Base-by-base conservation (phyloP, 768 basidiomycete genomes). In the Podaxis sp. region DNA sequence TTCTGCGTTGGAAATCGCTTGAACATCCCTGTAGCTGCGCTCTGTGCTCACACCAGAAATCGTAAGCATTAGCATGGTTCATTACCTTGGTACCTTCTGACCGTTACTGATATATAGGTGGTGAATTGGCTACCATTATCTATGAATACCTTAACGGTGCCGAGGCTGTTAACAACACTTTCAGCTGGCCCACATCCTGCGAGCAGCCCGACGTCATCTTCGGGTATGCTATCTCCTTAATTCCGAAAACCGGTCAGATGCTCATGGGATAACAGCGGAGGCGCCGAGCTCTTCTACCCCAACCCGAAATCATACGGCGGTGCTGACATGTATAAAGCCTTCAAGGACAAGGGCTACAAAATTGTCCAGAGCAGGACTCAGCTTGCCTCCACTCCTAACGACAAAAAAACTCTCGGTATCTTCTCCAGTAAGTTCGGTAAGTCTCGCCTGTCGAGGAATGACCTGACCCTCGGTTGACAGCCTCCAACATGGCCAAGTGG, bases 231-330 rank as follows among this genome's bases (percentile, higher is more conserved):
- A 48, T 11, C 8, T 7, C 10, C 48, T 59, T 17, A 10, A 13
- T 24, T 63, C 22, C 38, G 6, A 53, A 17, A 11, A 36, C 44
- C 30, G 20, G 20, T 17, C 48, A 22, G 40, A 8, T 26, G 40
- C 13, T n/a, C 60, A 46, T 62, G 13, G 56, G 15, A 10, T 52
- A 37, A 17, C 63, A 78, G 77, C 58, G 78, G 78, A 46, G 78
- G 79, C 33, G 79, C 79, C 26, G 78, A 80, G 64, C 73, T 78
- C 52, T 80, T 80, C 64, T 74, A 80, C 51, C 68, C 78, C 22
- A 77, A 78, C 13, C 56, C 62, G 24, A 71, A 70, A 3, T 80
- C 79, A 0, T 76, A 74, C 50, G 75, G 77, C 30, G 77, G 78
- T 12, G 69, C 71, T 11, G 75, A 80, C 53, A 79, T 75, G 63